Evolutionary conservation across 2,329 filamentous ascomycete species (phyloP).

Genomic region (Grosmannia serpens): DNA sequence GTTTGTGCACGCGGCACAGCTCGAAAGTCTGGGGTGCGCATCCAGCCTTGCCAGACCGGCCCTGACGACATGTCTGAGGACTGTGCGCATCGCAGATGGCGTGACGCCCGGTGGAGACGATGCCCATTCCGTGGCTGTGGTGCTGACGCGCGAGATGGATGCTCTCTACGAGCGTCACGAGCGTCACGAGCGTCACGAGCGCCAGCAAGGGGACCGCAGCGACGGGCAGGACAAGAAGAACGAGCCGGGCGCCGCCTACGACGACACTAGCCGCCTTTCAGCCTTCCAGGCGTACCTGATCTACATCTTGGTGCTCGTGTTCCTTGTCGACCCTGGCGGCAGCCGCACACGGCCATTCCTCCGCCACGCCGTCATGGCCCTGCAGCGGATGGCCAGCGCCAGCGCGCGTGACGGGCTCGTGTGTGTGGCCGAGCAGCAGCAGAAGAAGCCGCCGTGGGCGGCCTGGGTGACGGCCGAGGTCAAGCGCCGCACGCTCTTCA

Average conservation of each 20-base stretch:
- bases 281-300: slow-evolving; percentile 42
- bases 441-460: slow-evolving; percentile 34
- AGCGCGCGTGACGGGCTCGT: slow-evolving; percentile 28
- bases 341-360: slow-evolving; percentile 16
- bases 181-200: not conserved
- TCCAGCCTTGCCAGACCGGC: not conserved
- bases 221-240: not conserved
- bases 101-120: slow-evolving; percentile 15
- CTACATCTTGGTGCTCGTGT: slow-evolving; percentile 28
- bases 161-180: slow-evolving; percentile 16
- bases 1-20: slow-evolving; percentile 31
- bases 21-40: not conserved
- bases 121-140: slow-evolving; percentile 13
- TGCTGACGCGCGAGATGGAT: slow-evolving; percentile 30
- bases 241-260: not conserved
- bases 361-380: slow-evolving; percentile 33
- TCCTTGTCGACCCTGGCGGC: not conserved
- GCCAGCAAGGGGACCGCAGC: too few species aligned
- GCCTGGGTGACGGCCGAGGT: slow-evolving; percentile 41
- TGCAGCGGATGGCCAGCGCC: slow-evolving; percentile 36
- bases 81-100: slow-evolving; percentile 14
- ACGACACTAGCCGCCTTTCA: slow-evolving; percentile 24
- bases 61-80: not conserved
- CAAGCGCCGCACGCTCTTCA: slow-evolving; percentile 38
- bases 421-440: slow-evolving; percentile 26